These are phyloP conservation scores for Aspergillus ochraceus DNA, from an alignment of 2,329 filamentous ascomycete genomes.

Conservation along the genomic window DNA sequence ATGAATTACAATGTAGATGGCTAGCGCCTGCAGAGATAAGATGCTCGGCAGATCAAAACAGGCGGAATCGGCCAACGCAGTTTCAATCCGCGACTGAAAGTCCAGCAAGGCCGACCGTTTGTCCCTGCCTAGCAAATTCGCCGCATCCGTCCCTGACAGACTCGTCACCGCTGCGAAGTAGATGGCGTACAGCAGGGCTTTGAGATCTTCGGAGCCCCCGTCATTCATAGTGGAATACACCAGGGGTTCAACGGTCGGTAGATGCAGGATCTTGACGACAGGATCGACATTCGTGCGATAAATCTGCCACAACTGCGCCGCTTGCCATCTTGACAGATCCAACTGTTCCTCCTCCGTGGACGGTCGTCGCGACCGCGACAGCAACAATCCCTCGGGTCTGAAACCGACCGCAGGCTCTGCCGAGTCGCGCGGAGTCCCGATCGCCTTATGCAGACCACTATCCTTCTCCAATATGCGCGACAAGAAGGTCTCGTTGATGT, in stretches of 20 bases:
- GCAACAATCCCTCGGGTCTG: background rate
- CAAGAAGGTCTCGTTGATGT: constrained; percentile 17
- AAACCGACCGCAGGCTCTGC: background rate
- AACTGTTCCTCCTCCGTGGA: background rate
- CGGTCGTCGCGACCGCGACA: background rate
- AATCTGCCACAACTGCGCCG: constrained; percentile 19
- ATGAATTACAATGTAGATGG: constrained; percentile 35
- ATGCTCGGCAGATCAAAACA: constrained; percentile 40
- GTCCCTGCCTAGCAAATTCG: constrained; percentile 11
- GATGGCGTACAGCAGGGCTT: constrained; percentile 17
- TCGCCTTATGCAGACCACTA: constrained; percentile 8
- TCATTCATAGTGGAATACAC: constrained; percentile 22
- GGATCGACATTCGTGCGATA: constrained; percentile 23
- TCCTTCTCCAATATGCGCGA: constrained; percentile 15
- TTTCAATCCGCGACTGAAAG: constrained; percentile 29
- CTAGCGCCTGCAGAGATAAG: constrained; percentile 24
- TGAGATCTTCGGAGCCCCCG: constrained; percentile 3
- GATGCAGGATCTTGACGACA: constrained; percentile 21
- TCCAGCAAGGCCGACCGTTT: constrained; percentile 4
- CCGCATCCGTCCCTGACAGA: constrained; percentile 7
- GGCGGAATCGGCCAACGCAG: constrained; percentile 35
- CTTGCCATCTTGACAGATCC: constrained; percentile 11
- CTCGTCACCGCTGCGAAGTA: constrained; percentile 18
- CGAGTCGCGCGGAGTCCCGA: background rate
- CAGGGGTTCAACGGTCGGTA: constrained; percentile 18